Evolutionary conservation across 352 stramenopile genomes (phyloP).

Genomic region (Phytopythium litorale): DNA sequence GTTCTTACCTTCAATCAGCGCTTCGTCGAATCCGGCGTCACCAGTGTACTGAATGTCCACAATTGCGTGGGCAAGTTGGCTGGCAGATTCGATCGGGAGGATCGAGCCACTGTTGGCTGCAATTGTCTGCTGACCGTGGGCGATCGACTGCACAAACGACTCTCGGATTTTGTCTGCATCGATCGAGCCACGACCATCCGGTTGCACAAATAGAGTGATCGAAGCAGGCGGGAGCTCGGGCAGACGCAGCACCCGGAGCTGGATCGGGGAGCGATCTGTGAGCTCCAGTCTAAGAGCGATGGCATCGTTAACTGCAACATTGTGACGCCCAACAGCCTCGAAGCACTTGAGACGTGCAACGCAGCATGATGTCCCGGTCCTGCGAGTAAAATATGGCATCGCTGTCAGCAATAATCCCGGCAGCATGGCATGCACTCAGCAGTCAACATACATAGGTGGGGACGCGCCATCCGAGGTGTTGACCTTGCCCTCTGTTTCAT

Average conservation of each 20-base stretch:
- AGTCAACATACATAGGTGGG: background rate
- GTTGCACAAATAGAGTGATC: constrained; percentile 23
- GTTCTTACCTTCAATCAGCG: constrained; percentile 44
- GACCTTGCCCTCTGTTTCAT: background rate
- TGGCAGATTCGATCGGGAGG: constrained; percentile 17
- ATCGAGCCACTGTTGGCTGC: constrained; percentile 34
- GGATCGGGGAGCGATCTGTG: constrained; percentile 15
- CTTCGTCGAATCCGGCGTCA: constrained; percentile 31
- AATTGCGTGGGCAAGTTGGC: constrained; percentile 16
- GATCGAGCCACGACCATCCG: constrained; percentile 5
- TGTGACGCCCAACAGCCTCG: constrained; percentile 23
- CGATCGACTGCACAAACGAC: constrained; percentile 32
- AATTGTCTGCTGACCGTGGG: constrained; percentile 7
- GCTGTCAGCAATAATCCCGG: background rate
- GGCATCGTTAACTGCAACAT: constrained; percentile 32
- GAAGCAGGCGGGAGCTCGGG: constrained; percentile 31
- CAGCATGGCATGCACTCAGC: background rate
- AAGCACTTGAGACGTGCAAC: constrained; percentile 43
- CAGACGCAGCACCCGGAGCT: constrained; percentile 51
- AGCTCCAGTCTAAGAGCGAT: constrained; percentile 16
- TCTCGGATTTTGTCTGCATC: constrained; percentile 17
- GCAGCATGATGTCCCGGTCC: constrained; percentile 17
- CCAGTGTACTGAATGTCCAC: constrained; percentile 40
- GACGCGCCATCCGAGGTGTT: background rate
- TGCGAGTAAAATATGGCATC: background rate